These are phyloP conservation scores for Aspergillus campestris DNA, from an alignment of 495 filamentous ascomycete species.

Conservation along the genomic window DNA sequence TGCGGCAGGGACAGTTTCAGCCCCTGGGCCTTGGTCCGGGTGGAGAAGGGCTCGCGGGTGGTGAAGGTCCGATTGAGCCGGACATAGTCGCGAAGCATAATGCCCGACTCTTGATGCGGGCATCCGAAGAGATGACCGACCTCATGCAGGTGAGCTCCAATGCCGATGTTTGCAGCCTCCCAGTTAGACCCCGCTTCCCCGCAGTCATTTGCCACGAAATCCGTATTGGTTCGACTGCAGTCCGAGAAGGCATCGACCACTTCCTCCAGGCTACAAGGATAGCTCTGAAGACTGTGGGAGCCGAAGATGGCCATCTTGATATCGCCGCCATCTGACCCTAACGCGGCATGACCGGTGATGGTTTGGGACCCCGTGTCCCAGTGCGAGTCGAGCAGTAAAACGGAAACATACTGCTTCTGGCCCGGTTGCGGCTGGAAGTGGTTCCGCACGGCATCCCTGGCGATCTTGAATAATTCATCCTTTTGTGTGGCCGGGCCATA, in stretches of 20 bases:
- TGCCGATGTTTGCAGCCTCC: slow-evolving; percentile 86
- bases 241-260: slow-evolving; percentile 79
- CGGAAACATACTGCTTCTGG: slow-evolving; percentile 79
- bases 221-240: slow-evolving; percentile 79
- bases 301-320: slow-evolving; percentile 83
- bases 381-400: slow-evolving; percentile 74
- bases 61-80: slow-evolving; percentile 76
- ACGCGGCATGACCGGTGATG: slow-evolving; percentile 72
- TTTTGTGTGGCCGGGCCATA: slow-evolving; percentile 55
- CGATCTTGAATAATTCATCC: slow-evolving; percentile 66
- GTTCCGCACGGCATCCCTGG: slow-evolving; percentile 61
- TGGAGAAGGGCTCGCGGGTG: slow-evolving; percentile 70
- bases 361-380: slow-evolving; percentile 67
- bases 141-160: slow-evolving; percentile 87
- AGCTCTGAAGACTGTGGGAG: slow-evolving; percentile 80
- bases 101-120: slow-evolving; percentile 75
- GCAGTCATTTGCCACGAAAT: slow-evolving; percentile 72
- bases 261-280: slow-evolving; percentile 76
- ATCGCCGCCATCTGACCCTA: slow-evolving; percentile 58
- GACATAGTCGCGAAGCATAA: slow-evolving; percentile 85
- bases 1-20: slow-evolving; percentile 58
- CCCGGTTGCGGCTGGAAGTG: slow-evolving; percentile 66
- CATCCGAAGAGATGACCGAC: slow-evolving; percentile 80
- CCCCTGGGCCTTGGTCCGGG: slow-evolving; percentile 72
- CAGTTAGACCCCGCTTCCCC: slow-evolving; percentile 79